Base-by-base conservation (phyloP, 441 rosid species). In the Erodium moschatum region DNA sequence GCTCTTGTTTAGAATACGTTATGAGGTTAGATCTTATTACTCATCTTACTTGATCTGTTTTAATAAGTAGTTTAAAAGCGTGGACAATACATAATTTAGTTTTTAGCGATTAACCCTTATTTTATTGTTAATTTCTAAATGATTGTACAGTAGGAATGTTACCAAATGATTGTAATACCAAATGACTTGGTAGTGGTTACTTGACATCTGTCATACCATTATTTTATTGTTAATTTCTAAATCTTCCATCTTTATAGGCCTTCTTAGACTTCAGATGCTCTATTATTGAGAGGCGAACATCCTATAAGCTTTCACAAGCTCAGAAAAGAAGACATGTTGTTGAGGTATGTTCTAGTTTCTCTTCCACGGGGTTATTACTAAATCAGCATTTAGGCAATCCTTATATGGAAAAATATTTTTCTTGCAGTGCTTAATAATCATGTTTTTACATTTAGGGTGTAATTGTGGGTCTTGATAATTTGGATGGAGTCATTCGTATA, bases 191-290 rank as follows among this genome's bases (percentile, higher is more conserved):
- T 44, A 11, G 50, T 10, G 7, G n/a, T 33, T 33, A 33, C 38
- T 33, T 33, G 50, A 44, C 50, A 44, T 44, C 50, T 44, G 50
- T 44, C 10, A 10, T 44, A 44, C 8, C 50, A 44, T 44, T 44
- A 44, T 10, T 44, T 12, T 40, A 12, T 12, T 44, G 50, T 56
- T 56, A 9, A 19, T 20, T 18, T 6, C 11, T 56, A 20, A 40
- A 60, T 64, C 35, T n/a, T 2, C 29, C 63, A 27, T 42, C 64
- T 69, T 60, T 77, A 58, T 72, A 93, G 98, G 93, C 91, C 56
- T 93, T 93, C 83, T 79, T 93, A 70, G 93, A 93, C 35, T 91
- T 93, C 77, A 85, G 98, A 80, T 93, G 96, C 77, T 85, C 89
- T 80, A 93, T 87, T 69, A 88, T 91, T 19, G 96, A 88, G 83